phyloP scores from a whole-genome alignment of 208 protist species.

The Trichomonas vaginalis region DNA sequence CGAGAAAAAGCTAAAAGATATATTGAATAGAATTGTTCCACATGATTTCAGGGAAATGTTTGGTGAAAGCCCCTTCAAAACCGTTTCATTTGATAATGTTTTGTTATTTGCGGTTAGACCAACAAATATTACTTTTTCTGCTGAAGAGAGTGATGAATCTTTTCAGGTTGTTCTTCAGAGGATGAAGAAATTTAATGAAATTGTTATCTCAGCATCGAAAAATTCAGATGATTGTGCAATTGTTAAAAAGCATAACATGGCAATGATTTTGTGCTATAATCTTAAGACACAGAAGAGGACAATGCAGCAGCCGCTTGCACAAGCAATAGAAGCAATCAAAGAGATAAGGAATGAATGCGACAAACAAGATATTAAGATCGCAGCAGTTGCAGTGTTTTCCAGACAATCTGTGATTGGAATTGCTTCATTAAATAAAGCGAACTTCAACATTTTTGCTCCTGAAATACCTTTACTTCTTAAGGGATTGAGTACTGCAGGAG shows the following conservation, averaged over 20 bases:
- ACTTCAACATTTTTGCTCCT: not conserved
- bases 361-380: not conserved
- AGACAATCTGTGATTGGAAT: not conserved
- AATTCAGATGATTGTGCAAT: not conserved
- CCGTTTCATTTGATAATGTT: not conserved
- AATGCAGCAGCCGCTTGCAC: not conserved
- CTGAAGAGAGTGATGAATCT: not conserved
- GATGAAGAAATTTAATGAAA: not conserved
- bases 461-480: not conserved
- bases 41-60: not conserved
- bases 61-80: not conserved
- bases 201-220: not conserved
- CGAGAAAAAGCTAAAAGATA: not conserved
- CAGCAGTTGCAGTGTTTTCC: not conserved
- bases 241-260: not conserved
- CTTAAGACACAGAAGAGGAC: not conserved
- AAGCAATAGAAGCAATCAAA: not conserved
- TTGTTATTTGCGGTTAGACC: not conserved
- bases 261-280: not conserved
- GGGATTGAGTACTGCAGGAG: not conserved
- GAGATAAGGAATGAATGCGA: not conserved
- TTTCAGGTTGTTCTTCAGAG: not conserved
- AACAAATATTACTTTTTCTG: not conserved
- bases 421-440: not conserved
- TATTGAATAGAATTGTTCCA: not conserved